phyloP scores from a whole-genome alignment of 2,329 filamentous ascomycete genomes.

The Claviceps citrina region DNA sequence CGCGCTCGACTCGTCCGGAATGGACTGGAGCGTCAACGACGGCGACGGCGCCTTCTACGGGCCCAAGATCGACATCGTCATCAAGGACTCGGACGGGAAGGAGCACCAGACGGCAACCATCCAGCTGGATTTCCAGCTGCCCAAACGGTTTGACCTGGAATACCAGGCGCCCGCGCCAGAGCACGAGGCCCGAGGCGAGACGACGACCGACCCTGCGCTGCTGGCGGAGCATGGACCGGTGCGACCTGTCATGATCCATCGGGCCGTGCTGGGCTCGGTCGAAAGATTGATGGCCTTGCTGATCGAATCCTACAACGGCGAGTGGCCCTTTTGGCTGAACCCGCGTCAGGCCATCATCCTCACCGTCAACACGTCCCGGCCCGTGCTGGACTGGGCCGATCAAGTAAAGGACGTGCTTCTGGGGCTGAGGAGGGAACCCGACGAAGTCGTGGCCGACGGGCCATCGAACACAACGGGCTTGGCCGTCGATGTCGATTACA shows the following conservation, averaged over 20 bases:
- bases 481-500: constrained; percentile 55
- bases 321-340: constrained; percentile 80
- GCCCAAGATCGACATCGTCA: constrained; percentile 77
- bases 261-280: constrained; percentile 70
- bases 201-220: constrained; percentile 30
- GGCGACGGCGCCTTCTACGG: constrained; percentile 85
- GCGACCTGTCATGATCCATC: constrained; percentile 64
- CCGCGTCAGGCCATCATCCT: constrained; percentile 63
- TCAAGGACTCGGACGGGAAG: constrained; percentile 67
- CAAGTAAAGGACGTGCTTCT: constrained; percentile 34
- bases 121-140: constrained; percentile 80
- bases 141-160: constrained; percentile 62
- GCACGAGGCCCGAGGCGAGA: constrained; percentile 37
- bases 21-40: constrained; percentile 58
- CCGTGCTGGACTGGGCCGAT: constrained; percentile 35
- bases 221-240: constrained; percentile 42
- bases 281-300: constrained; percentile 74
- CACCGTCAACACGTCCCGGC: constrained; percentile 48
- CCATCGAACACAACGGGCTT: constrained; percentile 43
- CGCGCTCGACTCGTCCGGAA: constrained; percentile 48
- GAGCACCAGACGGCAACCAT: constrained; percentile 82
- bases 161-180: constrained; percentile 58
- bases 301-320: constrained; percentile 67
- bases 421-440: constrained; percentile 24
- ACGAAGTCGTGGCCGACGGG: constrained; percentile 23